Evolutionary conservation across 2,329 filamentous ascomycete species (phyloP), one percentile per base, ranked within the genome.

Genomic region (Neoascochyta sp.): DNA sequence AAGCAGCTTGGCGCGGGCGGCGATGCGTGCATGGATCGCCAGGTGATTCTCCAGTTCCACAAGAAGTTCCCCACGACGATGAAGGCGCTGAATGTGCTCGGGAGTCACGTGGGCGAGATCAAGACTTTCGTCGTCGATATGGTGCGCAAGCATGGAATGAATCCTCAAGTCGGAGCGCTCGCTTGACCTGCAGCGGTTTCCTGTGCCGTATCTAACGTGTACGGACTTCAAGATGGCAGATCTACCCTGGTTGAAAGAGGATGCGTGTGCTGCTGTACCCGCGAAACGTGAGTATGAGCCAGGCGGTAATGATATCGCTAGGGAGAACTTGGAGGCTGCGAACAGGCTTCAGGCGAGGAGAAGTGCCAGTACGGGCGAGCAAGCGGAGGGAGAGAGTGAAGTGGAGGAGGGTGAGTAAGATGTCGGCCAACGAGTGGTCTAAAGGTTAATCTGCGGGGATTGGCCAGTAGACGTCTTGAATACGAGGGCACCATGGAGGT

Each of bases 181-280:
- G 32, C 53, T 69, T 11, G 65, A 70, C 30, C 36, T 58, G 6
- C 44, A 52, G 3, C 40, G 54, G 15, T 60, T 54, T 17, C 54
- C 54, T 0, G 56, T 71, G 17, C 29, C 51, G 3, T 69, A 71
- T 45, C 52, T 74, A 27, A 71, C 70, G 1, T 71, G 68, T 43
- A 57, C 54, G 9, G 52, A 60, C 8, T 55, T 74, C 23, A 47
- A 55, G n/a, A 47, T 50, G 11, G 42, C 45, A 34, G 59, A 71
- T 47, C 51, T 68, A 45, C 67, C 66, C 1, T 71, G 68, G 63
- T 34, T 54, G 8, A 38, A 29, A 11, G 38, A 34, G 8, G 39
- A 36, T n/a, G 33, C 25, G 15, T 21, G 27, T 8, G 19, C 32
- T 10, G 23, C 32, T 9, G 21, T 28, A 20, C 27, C 41, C 7